A percentile compares a stretch with the other conserved stretches of the same genome.
These are phyloP conservation scores for Psilocybe cyanescens DNA, from an alignment of 768 basidiomycete genomes.

Conservation along the genomic window DNA sequence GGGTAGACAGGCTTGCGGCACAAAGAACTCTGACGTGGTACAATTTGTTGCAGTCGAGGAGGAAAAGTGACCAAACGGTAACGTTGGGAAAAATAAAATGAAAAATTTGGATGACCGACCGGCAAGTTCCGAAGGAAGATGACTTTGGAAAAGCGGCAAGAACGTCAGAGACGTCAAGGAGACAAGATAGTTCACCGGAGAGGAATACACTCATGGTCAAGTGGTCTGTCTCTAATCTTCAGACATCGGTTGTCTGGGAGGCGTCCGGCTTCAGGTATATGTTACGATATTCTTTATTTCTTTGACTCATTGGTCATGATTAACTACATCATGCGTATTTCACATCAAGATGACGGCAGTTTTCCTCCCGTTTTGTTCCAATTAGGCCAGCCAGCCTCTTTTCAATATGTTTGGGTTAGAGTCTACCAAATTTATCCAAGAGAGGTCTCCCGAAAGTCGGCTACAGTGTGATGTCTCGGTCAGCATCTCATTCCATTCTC, in stretches of 20 bases:
- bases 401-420: conserved; percentile 3
- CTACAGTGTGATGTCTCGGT: neutral
- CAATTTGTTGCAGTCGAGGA: neutral
- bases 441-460: conserved; percentile 11
- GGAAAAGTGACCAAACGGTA: neutral
- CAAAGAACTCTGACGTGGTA: neutral
- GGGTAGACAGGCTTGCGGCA: neutral
- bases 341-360: neutral
- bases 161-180: neutral
- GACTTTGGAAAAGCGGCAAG: neutral
- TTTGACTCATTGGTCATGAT: neutral
- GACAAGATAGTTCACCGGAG: neutral
- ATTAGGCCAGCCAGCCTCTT: neutral
- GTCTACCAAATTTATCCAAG: conserved; percentile 12
- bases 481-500: neutral
- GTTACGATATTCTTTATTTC: neutral
- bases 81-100: neutral
- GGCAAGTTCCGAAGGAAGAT: neutral
- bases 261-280: neutral
- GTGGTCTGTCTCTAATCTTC: neutral
- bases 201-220: neutral
- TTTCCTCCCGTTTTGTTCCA: too few species aligned
- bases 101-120: neutral
- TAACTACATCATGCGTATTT: neutral
- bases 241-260: neutral